Evolutionary conservation across 148 eudicot species (phyloP).

Genomic region (Cornus suecica): DNA sequence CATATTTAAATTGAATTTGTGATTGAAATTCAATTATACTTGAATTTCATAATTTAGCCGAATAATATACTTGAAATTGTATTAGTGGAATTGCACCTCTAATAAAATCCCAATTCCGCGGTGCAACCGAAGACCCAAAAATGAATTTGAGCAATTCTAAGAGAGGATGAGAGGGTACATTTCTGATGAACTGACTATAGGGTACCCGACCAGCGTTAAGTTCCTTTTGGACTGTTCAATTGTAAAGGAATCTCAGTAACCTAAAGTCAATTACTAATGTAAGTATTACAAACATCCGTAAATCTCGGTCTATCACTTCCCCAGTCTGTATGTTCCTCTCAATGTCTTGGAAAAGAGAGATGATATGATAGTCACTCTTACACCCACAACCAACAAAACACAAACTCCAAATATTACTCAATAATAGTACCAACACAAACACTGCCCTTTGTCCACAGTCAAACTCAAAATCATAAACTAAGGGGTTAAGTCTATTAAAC

Average conservation of each 20-base stretch:
- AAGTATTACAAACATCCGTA: neutral
- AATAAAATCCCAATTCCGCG: no score
- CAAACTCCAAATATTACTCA: neutral
- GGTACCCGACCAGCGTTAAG: neutral
- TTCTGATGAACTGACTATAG: no score
- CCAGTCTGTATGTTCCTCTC: neutral
- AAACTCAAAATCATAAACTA: neutral
- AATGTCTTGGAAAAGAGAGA: neutral
- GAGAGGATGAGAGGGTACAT: no score
- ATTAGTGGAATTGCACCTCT: no score
- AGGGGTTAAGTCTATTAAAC: no score
- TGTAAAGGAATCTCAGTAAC: neutral
- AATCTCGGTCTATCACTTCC: neutral
- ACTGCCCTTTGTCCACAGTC: constrained; percentile 11
- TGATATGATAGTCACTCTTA: neutral
- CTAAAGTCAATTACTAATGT: neutral
- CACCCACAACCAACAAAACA: neutral
- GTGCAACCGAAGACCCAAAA: no score
- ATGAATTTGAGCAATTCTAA: no score
- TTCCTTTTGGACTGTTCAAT: neutral
- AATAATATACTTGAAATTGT: no score
- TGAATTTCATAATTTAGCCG: no score
- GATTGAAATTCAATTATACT: no score
- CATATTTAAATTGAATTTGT: no score
- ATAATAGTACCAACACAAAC: neutral